phyloP scores from a whole-genome alignment of 2,329 filamentous ascomycete genomes.

The Cercospora beticola region DNA sequence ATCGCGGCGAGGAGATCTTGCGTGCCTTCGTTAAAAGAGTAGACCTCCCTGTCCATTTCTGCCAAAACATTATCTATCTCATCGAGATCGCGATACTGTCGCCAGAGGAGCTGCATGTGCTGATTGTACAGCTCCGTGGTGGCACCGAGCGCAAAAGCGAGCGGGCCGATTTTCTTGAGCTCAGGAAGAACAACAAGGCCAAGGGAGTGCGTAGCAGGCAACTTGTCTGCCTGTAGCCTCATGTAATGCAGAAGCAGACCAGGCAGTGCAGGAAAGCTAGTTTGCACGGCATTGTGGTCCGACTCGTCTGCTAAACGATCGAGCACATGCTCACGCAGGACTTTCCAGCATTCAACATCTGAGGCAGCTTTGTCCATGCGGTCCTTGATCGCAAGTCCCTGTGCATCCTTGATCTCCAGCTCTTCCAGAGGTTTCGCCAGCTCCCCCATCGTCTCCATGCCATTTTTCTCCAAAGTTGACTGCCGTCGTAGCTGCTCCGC shows the following conservation, averaged over 20 bases:
- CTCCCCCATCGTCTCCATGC: not conserved
- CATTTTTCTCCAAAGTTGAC: not conserved
- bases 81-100: constrained; percentile 57
- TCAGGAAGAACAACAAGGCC: constrained; percentile 63
- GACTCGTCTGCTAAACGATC: constrained; percentile 31
- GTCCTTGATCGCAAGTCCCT: constrained; percentile 48
- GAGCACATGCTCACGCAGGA: constrained; percentile 68
- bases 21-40: constrained; percentile 57
- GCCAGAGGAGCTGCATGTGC: constrained; percentile 63
- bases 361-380: constrained; percentile 57
- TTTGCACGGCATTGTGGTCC: not conserved
- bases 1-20: constrained; percentile 42
- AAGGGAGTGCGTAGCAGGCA: constrained; percentile 58
- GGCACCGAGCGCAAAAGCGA: constrained; percentile 69
- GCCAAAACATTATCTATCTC: constrained; percentile 58
- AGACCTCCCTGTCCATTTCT: constrained; percentile 65
- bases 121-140: constrained; percentile 69
- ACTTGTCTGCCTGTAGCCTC: constrained; percentile 49
- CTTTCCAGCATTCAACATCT: constrained; percentile 65
- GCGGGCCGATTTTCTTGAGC: constrained; percentile 66
- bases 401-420: constrained; percentile 16
- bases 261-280: constrained; percentile 19
- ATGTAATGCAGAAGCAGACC: constrained; percentile 26
- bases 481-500: constrained; percentile 16
- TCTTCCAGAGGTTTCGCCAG: not conserved